Percentiles rank a stretch among this genome's conserved stretches.
These are phyloP conservation scores for Solanum clarkiae DNA, from an alignment of 257 asterid genomes.

Conservation along the genomic window DNA sequence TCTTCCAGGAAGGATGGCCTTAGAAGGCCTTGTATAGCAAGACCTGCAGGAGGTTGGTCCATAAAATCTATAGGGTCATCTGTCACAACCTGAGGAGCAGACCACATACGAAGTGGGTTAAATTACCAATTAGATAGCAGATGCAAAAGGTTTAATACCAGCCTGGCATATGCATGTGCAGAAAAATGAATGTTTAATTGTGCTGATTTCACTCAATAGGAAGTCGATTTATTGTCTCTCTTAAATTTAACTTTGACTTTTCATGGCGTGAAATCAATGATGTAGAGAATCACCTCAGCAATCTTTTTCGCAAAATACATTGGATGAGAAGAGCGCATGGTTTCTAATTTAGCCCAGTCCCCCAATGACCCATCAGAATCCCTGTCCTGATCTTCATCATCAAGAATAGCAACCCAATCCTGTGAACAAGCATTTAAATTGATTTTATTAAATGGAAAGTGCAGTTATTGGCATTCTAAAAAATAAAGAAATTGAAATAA, in stretches of 20 bases:
- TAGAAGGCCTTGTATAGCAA: conserved; percentile 79
- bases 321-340: conserved; percentile 95
- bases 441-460: conserved; percentile 3
- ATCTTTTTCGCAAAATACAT: conserved; percentile 82
- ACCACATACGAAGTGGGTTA: not conserved
- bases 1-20: conserved; percentile 93
- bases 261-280: not conserved
- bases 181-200: not conserved
- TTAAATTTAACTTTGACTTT: not conserved
- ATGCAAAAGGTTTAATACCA: not conserved
- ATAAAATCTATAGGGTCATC: conserved; percentile 83
- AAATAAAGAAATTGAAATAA: conserved; percentile 1
- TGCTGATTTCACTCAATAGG: not conserved
- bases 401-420: conserved; percentile 90
- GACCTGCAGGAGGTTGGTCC: conserved; percentile 94
- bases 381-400: conserved; percentile 50
- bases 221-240: not conserved
- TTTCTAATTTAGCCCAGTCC: conserved; percentile 94
- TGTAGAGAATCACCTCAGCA: conserved; percentile 45
- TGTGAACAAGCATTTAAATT: conserved; percentile 26
- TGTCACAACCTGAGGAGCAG: conserved; percentile 47
- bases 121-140: not conserved
- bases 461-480: conserved; percentile 1
- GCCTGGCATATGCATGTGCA: not conserved
- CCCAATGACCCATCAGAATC: conserved; percentile 79